Evolutionary conservation across 2,329 filamentous ascomycete species (phyloP).

Genomic region (Lachnellula occidentalis): DNA sequence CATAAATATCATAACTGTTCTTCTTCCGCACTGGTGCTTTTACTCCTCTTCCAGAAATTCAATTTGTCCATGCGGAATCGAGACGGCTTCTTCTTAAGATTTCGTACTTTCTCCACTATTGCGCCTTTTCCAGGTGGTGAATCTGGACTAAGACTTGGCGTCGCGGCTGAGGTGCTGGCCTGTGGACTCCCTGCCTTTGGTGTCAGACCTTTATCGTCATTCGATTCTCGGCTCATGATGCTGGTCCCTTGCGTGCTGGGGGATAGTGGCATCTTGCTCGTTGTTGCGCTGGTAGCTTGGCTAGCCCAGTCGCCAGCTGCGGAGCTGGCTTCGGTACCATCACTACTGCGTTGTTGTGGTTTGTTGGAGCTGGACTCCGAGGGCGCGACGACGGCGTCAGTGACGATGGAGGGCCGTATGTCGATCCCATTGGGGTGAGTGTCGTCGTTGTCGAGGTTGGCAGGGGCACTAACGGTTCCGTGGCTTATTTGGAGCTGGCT

Average conservation of each 20-base stretch:
- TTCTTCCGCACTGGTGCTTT: conserved; percentile 23
- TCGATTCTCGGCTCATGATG: conserved; percentile 48
- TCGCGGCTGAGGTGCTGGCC: conserved; percentile 19
- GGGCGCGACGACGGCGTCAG: conserved; percentile 23
- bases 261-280: conserved; percentile 58
- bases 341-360: conserved; percentile 47
- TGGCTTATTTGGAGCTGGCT: conserved; percentile 28
- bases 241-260: conserved; percentile 62
- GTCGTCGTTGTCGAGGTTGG: conserved; percentile 12
- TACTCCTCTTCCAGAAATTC: conserved; percentile 30
- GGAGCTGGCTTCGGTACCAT: conserved; percentile 56
- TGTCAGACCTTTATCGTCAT: conserved; percentile 8
- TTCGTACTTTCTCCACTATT: conserved; percentile 42
- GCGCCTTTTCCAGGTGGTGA: conserved; percentile 32
- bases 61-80: conserved; percentile 53
- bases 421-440: conserved; percentile 11
- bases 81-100: conserved; percentile 57
- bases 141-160: conserved; percentile 18
- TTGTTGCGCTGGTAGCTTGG: conserved; percentile 58
- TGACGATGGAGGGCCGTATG: conserved; percentile 20
- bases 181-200: conserved; percentile 17
- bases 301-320: conserved; percentile 56
- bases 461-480: conserved; percentile 15
- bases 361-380: conserved; percentile 9
- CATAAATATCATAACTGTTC: no score